phyloP scores from a whole-genome alignment of 176 grass and related monocot genomes.

The Metroxylon sagu region DNA sequence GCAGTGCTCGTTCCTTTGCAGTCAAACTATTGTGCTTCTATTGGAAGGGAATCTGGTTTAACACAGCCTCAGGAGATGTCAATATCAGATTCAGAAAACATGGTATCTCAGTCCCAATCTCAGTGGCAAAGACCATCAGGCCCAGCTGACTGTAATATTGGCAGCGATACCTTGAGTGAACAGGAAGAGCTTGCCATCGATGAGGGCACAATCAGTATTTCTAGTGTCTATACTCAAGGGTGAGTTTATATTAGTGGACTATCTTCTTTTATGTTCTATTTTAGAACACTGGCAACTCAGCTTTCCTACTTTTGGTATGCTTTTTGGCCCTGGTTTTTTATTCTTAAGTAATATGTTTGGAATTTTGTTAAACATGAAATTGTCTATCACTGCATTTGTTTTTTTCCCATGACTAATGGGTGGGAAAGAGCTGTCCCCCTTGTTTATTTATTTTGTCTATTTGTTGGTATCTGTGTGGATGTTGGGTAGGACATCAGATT shows the following conservation, averaged over 20 bases:
- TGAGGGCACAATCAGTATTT: constrained; percentile 60
- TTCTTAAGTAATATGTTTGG: no score
- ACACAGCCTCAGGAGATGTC: constrained; percentile 14
- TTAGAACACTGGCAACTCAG: no score
- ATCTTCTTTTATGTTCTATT: no score
- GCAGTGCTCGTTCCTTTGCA: constrained; percentile 13
- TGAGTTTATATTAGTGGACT: constrained; percentile 21
- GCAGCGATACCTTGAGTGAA: constrained; percentile 27
- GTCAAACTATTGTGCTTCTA: constrained; percentile 4
- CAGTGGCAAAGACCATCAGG: constrained; percentile 39
- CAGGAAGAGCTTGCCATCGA: constrained; percentile 57
- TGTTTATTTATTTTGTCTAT: no score
- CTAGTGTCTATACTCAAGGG: constrained; percentile 60
- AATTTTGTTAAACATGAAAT: no score
- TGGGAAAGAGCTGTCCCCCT: no score
- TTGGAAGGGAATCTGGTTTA: constrained; percentile 11
- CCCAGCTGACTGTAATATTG: constrained; percentile 27
- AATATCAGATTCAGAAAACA: constrained; percentile 31
- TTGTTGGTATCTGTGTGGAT: no score
- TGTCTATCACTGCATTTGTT: no score
- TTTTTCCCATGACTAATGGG: no score
- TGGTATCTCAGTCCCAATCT: constrained; percentile 27
- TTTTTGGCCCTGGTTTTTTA: no score
- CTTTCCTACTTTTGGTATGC: not conserved
- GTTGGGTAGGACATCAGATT: no score